Percentiles rank a stretch among this genome's conserved stretches.
These are phyloP conservation scores for Amylocarpus encephaloides DNA, from an alignment of 2,329 filamentous ascomycete species.

Conservation along the genomic window DNA sequence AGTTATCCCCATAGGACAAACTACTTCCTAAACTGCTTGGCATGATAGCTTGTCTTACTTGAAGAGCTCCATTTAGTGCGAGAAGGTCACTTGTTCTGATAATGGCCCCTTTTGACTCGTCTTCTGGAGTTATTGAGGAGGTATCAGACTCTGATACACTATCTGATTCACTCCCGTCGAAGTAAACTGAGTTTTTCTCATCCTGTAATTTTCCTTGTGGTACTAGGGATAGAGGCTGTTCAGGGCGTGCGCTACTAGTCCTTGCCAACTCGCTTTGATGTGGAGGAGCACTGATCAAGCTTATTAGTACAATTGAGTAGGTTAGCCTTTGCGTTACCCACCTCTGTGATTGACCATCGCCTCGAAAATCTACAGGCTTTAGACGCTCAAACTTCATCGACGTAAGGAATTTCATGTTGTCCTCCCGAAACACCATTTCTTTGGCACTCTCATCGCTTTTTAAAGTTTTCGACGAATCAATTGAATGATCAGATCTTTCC, in stretches of 20 bases:
- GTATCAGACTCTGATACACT: constrained; percentile 16
- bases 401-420: constrained; percentile 30
- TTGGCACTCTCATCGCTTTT: constrained; percentile 20
- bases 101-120: constrained; percentile 13
- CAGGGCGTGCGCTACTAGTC: not conserved
- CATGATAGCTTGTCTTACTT: constrained; percentile 13
- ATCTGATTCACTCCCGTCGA: constrained; percentile 19
- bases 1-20: constrained; percentile 16
- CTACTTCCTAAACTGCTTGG: constrained; percentile 21
- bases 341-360: not conserved
- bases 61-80: constrained; percentile 15
- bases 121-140: constrained; percentile 5
- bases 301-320: not conserved
- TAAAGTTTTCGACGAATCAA: constrained; percentile 17
- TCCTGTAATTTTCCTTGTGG: constrained; percentile 15
- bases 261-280: not conserved
- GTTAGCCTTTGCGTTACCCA: not conserved
- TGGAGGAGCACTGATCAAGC: not conserved
- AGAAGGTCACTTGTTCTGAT: constrained; percentile 24
- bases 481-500: constrained; percentile 15
- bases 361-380: constrained; percentile 17
- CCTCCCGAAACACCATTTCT: constrained; percentile 25
- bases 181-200: constrained; percentile 13
- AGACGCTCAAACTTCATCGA: constrained; percentile 27
- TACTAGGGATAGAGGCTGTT: constrained; percentile 8